These are phyloP conservation scores for Echinochloa phyllopogon DNA, from an alignment of 176 grass and related monocot genomes.

Conservation along the genomic window DNA sequence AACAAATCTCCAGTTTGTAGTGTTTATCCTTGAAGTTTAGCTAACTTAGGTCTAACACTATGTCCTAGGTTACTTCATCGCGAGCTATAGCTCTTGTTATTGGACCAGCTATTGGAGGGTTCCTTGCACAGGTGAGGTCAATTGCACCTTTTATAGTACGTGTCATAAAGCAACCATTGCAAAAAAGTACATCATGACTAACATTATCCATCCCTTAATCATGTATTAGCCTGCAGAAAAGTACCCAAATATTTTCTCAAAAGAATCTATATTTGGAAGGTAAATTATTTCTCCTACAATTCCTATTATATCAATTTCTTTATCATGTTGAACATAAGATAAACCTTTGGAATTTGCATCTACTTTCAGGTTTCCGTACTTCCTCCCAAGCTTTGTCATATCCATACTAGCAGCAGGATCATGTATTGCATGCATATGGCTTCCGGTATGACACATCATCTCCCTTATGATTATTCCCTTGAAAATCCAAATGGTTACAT, in stretches of 20 bases:
- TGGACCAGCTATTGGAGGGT: constrained; percentile 76
- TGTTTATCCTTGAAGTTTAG: neutral
- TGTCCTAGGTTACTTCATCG: constrained; percentile 61
- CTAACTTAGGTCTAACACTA: constrained; percentile 17
- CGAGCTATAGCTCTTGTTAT: constrained; percentile 56
- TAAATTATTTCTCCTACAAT: constrained; percentile 1
- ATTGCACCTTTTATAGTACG: neutral
- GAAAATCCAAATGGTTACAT: neutral
- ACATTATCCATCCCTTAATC: constrained; percentile 24
- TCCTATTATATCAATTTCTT: neutral
- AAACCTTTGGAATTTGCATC: constrained; percentile 14
- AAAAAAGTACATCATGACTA: constrained; percentile 15
- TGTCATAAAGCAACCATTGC: neutral
- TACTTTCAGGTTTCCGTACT: constrained; percentile 71
- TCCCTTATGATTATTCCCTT: neutral
- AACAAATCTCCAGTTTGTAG: neutral
- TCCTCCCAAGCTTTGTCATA: constrained; percentile 65
- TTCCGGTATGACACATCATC: constrained; percentile 50
- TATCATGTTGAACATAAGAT: neutral
- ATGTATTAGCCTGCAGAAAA: constrained; percentile 62
- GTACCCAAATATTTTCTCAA: constrained; percentile 58
- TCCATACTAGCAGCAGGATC: constrained; percentile 57
- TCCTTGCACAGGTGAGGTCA: constrained; percentile 61
- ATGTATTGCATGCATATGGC: constrained; percentile 66
- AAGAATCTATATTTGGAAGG: constrained; percentile 71